Conservation (phyloP, 306 rosid genomes). For the Luffa acutangula region DNA sequence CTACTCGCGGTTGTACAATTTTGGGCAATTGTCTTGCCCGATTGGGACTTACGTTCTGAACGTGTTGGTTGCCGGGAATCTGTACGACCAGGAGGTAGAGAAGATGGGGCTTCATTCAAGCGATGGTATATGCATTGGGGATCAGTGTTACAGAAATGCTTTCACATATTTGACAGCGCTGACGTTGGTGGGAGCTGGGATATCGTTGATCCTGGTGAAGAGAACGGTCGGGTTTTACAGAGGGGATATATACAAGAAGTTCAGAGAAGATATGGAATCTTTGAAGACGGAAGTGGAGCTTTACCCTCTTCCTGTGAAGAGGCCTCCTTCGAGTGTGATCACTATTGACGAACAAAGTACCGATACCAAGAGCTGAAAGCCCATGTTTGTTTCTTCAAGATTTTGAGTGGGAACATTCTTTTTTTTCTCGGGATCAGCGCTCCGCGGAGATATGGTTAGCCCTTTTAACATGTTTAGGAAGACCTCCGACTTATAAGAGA, state of each 20-base stretch:
- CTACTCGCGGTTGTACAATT: not conserved
- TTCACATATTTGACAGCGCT: not conserved
- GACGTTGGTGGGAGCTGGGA: not conserved
- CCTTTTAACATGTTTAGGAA: too few species aligned
- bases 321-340: too few species aligned
- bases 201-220: constrained; percentile 3
- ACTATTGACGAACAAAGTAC: not conserved
- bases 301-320: not conserved
- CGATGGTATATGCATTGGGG: not conserved
- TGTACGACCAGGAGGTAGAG: constrained; percentile 5
- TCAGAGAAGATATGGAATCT: not conserved
- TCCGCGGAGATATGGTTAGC: too few species aligned
- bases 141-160: not conserved
- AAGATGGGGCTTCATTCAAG: too few species aligned
- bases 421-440: too few species aligned
- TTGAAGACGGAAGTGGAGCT: not conserved
- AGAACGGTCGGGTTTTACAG: not conserved
- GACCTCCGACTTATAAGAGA: too few species aligned
- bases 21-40: not conserved
- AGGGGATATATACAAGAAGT: constrained; percentile 17
- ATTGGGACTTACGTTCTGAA: constrained; percentile 4
- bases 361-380: not conserved
- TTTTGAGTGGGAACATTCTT: too few species aligned
- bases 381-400: too few species aligned
- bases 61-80: constrained; percentile 5